Conservation (phyloP, 73 alveolate species). For the Effrenium voratum region DNA sequence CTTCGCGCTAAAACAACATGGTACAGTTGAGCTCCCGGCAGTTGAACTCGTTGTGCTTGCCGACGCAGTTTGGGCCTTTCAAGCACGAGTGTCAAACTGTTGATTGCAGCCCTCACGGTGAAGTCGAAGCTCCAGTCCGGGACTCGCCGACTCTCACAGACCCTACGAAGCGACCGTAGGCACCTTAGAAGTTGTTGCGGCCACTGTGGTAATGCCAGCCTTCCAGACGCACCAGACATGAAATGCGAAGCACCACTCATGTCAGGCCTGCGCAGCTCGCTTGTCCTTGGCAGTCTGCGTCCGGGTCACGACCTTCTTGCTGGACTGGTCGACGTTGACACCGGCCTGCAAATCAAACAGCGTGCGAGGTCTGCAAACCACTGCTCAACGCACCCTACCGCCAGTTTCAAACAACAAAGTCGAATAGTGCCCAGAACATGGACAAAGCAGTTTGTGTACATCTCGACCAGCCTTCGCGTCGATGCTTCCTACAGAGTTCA, state of each 20-base stretch:
- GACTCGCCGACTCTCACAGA: too few relatives aligned
- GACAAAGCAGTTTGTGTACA: too few relatives aligned
- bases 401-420: background rate
- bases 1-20: too few relatives aligned
- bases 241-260: background rate
- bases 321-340: constrained; percentile 13
- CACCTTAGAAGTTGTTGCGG: background rate
- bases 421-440: background rate
- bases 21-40: too few relatives aligned
- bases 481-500: constrained; percentile 22
- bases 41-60: too few relatives aligned
- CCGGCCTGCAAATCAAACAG: background rate
- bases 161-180: too few relatives aligned
- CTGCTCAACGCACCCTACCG: background rate
- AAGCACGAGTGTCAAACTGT: too few relatives aligned
- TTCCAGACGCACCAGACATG: background rate
- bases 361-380: background rate
- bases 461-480: constrained; percentile 20
- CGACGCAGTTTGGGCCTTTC: too few relatives aligned
- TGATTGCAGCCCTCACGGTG: too few relatives aligned
- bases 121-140: too few relatives aligned
- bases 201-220: background rate
- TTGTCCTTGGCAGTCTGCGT: background rate
- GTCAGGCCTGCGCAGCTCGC: background rate
- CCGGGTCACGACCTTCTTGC: background rate